Evolutionary conservation across 108 stramenopile genomes (phyloP), one percentile per base, ranked within the genome.

Genomic region (Nitzschia sp.): DNA sequence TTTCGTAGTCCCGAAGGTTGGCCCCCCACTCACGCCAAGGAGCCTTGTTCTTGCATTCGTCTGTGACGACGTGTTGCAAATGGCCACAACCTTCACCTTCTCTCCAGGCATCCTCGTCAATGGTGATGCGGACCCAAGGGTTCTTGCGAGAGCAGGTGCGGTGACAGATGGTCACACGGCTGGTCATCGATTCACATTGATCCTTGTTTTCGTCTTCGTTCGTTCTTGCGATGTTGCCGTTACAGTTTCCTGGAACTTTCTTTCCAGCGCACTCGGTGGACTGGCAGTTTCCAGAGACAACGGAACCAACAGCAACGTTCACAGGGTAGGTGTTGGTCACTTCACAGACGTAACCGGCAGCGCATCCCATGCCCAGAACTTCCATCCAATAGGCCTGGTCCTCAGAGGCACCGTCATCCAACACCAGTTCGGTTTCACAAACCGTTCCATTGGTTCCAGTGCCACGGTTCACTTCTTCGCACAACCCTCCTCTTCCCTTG

Each of bases 61-160:
- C 11, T 16, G 34, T 34, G 1, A 60, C 34, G 35, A 36, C 29
- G 59, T 60, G 59, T 4, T 36, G 30, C 25, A 19, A n/a, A 38
- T 60, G 59, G 36, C 59, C 59, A 17, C 59, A 60, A 28, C 59
- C 59, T 50, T 50, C 48, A 22, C 48, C 48, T 4, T 50, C 21
- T n/a, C n/a, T n/a, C 48, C 48, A 50, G 4, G 48, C 48, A 21
- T 50, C 48, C 19, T 50, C 48, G 19, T 50, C 48, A 19, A 50
- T 50, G 16, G 48, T 50, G 48, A 50, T 50, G 48, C 48, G 48
- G 48, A 50, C 48, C 48, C 48, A 50, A 5, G 48, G 48, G 21
- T 50, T 50, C 21, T 50, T 50, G 19, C 4, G 16, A 50, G 48
- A 50, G 48, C 48, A 50, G 19, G 48, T 50, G 21, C 48, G 48